Evolutionary conservation across 1,284 basidiomycete genomes (phyloP), one percentile per base, ranked within the genome.

Genomic region (Ustilago nuda): DNA sequence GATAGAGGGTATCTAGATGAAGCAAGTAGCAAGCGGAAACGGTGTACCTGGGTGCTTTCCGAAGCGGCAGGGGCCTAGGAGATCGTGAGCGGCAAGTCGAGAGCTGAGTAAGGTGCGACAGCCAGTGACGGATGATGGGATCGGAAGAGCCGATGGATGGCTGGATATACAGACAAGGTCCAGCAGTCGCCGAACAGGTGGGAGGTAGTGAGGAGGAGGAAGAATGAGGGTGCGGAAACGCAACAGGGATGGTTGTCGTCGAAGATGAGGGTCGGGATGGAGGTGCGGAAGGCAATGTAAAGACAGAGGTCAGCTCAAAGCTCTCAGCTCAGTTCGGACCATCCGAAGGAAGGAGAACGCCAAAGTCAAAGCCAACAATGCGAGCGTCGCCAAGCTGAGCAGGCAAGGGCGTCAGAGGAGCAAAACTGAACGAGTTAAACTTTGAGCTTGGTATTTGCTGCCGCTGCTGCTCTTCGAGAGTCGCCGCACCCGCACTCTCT

Each of bases 151-250:
- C 57, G 53, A 51, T 52, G 46, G 50, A 35, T 8, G 50, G 46
- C 57, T 57, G 61, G 39, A 60, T 52, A 23, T 37, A 46, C 35
- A 60, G 61, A 61, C 57, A 61, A 55, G 48, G 36, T 56, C 32
- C 67, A 64, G 67, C 67, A 64, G 67, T 57, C 17, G 54, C 53
- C 53, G 36, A 11, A 7, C 15, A 33, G 23, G 56, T 35, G 51
- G 56, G 17, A 8, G 52, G 23, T 27, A 11, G 19, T 23, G 36
- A 36, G 37, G 51, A n/a, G 11, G 41, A 19, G 57, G 23, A 41
- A 30, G 30, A 12, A 33, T 17, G 46, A 54, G 45, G 46, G 30
- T 23, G 54, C 33, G 43, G 56, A 46, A 12, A 43, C 45, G 17
- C 52, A 32, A 45, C 56, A 55, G 48, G 61, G 56, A 32, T 48